Percentiles rank a stretch among this genome's conserved stretches.
Conservation (phyloP, 805 yeast species). For the Suhomyces vadensis region DNA sequence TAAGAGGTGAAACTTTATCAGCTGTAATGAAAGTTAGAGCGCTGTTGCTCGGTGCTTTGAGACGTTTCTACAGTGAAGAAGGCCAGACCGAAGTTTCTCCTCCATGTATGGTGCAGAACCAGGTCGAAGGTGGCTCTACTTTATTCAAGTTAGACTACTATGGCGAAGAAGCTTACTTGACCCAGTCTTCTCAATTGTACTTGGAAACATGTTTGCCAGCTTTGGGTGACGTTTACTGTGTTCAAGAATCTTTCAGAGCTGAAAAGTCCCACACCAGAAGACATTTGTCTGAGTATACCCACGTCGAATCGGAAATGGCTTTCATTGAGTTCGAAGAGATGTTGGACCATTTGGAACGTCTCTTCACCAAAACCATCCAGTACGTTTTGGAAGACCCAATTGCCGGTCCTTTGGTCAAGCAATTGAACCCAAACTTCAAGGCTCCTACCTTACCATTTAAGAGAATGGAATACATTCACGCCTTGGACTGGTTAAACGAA, state of each 20-base stretch:
- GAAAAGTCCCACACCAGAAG: slow-evolving; percentile 99
- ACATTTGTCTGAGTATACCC: slow-evolving; percentile 96
- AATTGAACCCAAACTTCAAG: slow-evolving; percentile 87
- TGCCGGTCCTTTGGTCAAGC: slow-evolving; percentile 85
- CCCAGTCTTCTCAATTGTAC: slow-evolving; percentile 96
- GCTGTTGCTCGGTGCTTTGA: slow-evolving; percentile 64
- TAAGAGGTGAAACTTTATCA: slow-evolving; percentile 93
- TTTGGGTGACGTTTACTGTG: slow-evolving; percentile 94
- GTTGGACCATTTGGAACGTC: slow-evolving; percentile 78
- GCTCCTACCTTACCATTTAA: slow-evolving; percentile 85
- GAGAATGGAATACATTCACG: slow-evolving; percentile 89
- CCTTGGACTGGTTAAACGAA: slow-evolving; percentile 95
- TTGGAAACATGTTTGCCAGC: slow-evolving; percentile 96
- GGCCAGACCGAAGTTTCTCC: slow-evolving; percentile 90
- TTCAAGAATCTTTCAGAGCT: slow-evolving; percentile 98
- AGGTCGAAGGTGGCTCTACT: slow-evolving; percentile 99
- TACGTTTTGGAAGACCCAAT: slow-evolving; percentile 86
- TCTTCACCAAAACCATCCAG: slow-evolving; percentile 67
- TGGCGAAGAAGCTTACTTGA: slow-evolving; percentile 94
- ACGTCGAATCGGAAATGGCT: slow-evolving; percentile 91
- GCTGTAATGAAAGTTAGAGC: slow-evolving; percentile 96
- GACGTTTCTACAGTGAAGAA: slow-evolving; percentile 77
- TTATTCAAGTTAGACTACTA: slow-evolving; percentile 90
- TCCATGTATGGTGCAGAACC: slow-evolving; percentile 99
- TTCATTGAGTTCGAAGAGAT: slow-evolving; percentile 86